Conservation (phyloP, 805 yeast genomes). For the Soucietia sequanensis region DNA sequence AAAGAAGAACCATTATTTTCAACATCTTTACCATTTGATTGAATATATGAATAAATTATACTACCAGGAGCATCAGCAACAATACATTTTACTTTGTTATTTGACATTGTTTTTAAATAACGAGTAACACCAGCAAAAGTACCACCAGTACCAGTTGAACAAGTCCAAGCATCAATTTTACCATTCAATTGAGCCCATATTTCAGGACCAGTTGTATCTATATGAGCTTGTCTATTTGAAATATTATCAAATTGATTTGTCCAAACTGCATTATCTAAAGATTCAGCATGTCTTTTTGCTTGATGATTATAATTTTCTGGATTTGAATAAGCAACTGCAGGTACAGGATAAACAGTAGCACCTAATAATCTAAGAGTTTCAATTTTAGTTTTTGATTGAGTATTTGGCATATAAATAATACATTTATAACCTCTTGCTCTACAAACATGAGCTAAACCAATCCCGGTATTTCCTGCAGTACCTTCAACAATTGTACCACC, state of each 20-base stretch:
- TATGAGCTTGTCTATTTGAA: slow-evolving; percentile 88
- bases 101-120: slow-evolving; percentile 67
- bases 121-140: slow-evolving; percentile 85
- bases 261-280: slow-evolving; percentile 79
- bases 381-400: slow-evolving; percentile 79
- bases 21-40: slow-evolving; percentile 62
- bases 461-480: slow-evolving; percentile 96
- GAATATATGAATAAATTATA: slow-evolving; percentile 74
- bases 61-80: slow-evolving; percentile 96
- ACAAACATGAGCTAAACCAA: slow-evolving; percentile 81
- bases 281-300: slow-evolving; percentile 81
- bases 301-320: slow-evolving; percentile 86
- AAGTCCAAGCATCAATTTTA: slow-evolving; percentile 78
- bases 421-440: slow-evolving; percentile 81
- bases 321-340: slow-evolving; percentile 78
- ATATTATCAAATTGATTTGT: slow-evolving; percentile 87
- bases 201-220: slow-evolving; percentile 90
- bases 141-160: slow-evolving; percentile 93
- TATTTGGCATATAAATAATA: slow-evolving; percentile 88
- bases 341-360: slow-evolving; percentile 86
- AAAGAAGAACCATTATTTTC: slow-evolving; percentile 81
- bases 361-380: slow-evolving; percentile 74
- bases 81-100: slow-evolving; percentile 58
- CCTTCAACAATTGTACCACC: slow-evolving; percentile 93
- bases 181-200: slow-evolving; percentile 84